These are phyloP conservation scores for Apiospora malaysiana DNA, from an alignment of 2,329 filamentous ascomycete genomes.

Conservation along the genomic window DNA sequence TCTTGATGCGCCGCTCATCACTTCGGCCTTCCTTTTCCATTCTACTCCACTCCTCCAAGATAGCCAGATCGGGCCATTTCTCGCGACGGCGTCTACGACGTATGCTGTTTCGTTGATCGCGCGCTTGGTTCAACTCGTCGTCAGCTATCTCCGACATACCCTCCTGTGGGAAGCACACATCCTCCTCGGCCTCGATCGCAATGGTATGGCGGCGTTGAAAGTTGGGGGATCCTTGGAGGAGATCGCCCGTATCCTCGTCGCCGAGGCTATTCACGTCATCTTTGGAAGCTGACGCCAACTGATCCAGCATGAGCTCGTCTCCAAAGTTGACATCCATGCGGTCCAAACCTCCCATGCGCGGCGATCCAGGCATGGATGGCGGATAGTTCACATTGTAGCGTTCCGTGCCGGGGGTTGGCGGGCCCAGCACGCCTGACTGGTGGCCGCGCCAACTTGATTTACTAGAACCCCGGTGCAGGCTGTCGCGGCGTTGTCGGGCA, in stretches of 20 bases:
- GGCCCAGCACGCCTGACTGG: constrained; percentile 30
- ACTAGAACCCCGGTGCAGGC: constrained; percentile 55
- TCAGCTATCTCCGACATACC: constrained; percentile 81
- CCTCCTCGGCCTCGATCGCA: constrained; percentile 73
- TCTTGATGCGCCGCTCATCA: constrained; percentile 84
- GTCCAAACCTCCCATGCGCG: constrained; percentile 55
- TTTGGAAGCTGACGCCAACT: constrained; percentile 15
- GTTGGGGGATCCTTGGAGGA: constrained; percentile 40
- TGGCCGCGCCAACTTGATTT: constrained; percentile 52
- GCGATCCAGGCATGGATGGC: constrained; percentile 70
- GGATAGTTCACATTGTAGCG: constrained; percentile 71
- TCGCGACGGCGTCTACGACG: constrained; percentile 63
- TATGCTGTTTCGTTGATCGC: constrained; percentile 45
- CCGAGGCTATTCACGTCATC: constrained; percentile 29
- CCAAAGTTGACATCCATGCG: constrained; percentile 64
- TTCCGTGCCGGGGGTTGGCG: constrained; percentile 44
- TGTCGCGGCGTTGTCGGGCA: constrained; percentile 29
- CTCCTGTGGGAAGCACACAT: constrained; percentile 90
- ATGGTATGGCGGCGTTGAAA: constrained; percentile 62
- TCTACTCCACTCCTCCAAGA: constrained; percentile 87
- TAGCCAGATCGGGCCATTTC: constrained; percentile 85
- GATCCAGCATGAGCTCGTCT: constrained; percentile 73
- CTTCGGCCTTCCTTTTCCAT: constrained; percentile 89
- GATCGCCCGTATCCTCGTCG: constrained; percentile 32
- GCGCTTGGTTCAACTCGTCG: constrained; percentile 66